phyloP scores from a whole-genome alignment of 2,329 filamentous ascomycete genomes.

The Exserohilum turcica region DNA sequence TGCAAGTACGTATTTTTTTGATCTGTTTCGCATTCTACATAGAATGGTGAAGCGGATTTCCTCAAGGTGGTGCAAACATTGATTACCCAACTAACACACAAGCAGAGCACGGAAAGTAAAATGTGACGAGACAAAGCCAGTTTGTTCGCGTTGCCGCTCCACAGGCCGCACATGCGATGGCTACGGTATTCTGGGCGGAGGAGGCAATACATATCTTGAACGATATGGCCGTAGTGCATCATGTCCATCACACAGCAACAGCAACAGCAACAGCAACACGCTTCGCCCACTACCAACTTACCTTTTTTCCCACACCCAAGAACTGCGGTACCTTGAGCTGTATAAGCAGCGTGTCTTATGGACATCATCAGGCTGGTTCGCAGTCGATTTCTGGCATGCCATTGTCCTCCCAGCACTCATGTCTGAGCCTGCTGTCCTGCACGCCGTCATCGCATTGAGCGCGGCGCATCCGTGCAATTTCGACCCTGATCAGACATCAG shows the following conservation, averaged over 20 bases:
- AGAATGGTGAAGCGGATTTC: neutral
- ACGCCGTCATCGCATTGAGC: constrained; percentile 51
- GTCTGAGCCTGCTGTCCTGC: constrained; percentile 50
- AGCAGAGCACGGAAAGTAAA: constrained; percentile 36
- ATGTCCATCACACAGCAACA: too few species aligned
- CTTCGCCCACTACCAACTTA: too few species aligned
- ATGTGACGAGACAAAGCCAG: constrained; percentile 48
- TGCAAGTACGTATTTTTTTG: constrained; percentile 9
- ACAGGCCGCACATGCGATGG: constrained; percentile 50
- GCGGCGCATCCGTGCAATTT: constrained; percentile 36
- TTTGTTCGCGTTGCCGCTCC: constrained; percentile 44
- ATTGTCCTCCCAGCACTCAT: constrained; percentile 49
- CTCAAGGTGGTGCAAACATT: too few species aligned
- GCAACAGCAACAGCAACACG: too few species aligned
- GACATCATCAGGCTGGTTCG: constrained; percentile 13
- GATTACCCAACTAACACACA: neutral
- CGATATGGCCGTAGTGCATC: constrained; percentile 3
- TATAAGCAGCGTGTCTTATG: constrained; percentile 4
- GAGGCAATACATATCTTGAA: constrained; percentile 27
- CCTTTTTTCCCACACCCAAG: neutral
- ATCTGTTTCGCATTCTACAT: neutral
- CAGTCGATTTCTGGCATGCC: constrained; percentile 45
- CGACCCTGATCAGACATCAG: neutral
- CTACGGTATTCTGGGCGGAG: constrained; percentile 52
- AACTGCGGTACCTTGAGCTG: constrained; percentile 8